Evolutionary conservation across 148 eudicot genomes (phyloP).

Genomic region (Bassia scoparia): DNA sequence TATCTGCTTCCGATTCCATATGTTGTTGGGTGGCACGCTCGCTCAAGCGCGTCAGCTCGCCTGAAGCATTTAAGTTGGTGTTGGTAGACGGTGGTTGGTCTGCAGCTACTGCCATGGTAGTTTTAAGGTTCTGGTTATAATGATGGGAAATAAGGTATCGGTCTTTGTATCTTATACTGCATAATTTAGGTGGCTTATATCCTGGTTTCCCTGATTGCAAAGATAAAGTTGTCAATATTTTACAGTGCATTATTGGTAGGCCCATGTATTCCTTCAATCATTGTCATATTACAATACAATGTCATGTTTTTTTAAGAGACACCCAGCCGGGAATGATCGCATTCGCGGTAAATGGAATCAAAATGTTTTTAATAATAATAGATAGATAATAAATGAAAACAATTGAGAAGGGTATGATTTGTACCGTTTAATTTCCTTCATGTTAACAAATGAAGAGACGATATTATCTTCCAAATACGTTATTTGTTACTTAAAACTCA

Average conservation of each 20-base stretch:
- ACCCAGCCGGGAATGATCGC: too few relatives aligned
- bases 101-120: conserved; percentile 14
- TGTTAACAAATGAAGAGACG: too few relatives aligned
- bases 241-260: conserved; percentile 24
- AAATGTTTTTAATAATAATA: too few relatives aligned
- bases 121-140: neutral
- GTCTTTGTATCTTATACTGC: neutral
- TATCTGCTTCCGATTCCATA: conserved; percentile 30
- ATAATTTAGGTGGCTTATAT: conserved; percentile 4
- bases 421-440: too few relatives aligned
- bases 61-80: neutral
- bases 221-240: neutral
- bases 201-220: conserved; percentile 11
- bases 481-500: too few relatives aligned
- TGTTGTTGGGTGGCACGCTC: conserved; percentile 12
- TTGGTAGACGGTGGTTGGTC: conserved; percentile 3
- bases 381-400: too few relatives aligned
- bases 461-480: too few relatives aligned
- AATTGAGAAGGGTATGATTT: too few relatives aligned
- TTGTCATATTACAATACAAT: neutral
- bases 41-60: neutral
- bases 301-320: too few relatives aligned
- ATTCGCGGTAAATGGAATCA: too few relatives aligned
- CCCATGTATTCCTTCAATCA: neutral
- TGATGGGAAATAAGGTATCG: neutral